Conservation (phyloP, 345 rosid species). For the Eucalyptus regnans region DNA sequence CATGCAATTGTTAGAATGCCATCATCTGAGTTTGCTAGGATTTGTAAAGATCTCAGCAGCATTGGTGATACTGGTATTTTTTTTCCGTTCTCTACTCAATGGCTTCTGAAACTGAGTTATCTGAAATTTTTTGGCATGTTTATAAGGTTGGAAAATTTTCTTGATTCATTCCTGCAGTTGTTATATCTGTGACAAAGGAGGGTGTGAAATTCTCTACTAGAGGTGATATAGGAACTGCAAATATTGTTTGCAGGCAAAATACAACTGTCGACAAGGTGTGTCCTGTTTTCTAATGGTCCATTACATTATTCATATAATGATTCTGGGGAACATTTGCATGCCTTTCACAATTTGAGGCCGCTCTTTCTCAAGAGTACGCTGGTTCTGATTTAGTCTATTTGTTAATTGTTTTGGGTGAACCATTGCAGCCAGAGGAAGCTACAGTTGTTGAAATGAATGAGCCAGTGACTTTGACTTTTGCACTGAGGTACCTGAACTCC, state of each 20-base stretch:
- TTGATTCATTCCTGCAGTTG: constrained; percentile 30
- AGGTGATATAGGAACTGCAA: constrained; percentile 95
- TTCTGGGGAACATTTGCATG: background rate
- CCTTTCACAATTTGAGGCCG: background rate
- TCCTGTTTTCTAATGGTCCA: background rate
- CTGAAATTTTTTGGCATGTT: background rate
- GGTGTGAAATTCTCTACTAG: constrained; percentile 95
- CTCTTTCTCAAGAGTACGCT: background rate
- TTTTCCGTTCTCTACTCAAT: background rate
- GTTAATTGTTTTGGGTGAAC: background rate
- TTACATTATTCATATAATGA: background rate
- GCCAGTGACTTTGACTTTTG: constrained; percentile 88
- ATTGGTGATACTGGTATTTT: constrained; percentile 89
- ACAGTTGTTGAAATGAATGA: constrained; percentile 85
- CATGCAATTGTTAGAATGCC: constrained; percentile 98
- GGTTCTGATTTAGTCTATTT: background rate
- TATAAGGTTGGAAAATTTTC: background rate
- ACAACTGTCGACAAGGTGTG: constrained; percentile 84
- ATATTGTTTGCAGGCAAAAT: constrained; percentile 90
- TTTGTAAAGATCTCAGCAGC: constrained; percentile 80
- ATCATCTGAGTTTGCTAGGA: constrained; percentile 80
- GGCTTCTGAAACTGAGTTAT: background rate
- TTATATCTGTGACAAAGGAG: constrained; percentile 93
- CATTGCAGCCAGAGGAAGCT: constrained; percentile 88
- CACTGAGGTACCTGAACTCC: constrained; percentile 92